Base-by-base conservation (phyloP, 1,139 yeast species). In the Suhomyces anneliseae region DNA sequence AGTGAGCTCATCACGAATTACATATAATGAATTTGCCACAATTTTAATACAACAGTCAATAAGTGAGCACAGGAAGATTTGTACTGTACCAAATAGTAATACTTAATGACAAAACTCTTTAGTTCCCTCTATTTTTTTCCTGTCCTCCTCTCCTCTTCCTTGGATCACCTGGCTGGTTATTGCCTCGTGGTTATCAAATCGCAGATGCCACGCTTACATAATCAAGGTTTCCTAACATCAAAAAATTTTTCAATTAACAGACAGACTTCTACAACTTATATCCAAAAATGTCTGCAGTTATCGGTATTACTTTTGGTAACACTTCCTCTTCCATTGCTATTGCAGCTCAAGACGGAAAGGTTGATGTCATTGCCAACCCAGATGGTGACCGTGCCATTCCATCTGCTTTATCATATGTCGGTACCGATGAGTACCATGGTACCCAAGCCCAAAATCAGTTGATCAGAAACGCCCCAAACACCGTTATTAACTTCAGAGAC, bases 331-430 rank as follows among this genome's bases (percentile, higher is more conserved):
- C 98, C 54, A 90, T 93, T 68, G 97, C 98, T 39, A 88, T 87
- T 65, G 90, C 92, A 57, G 82, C 86, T 48, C 72, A 77, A 63
- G 97, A 92, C 60, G 96, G 96, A 50, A 89, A 87, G 68, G 95
- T 90, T 52, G 97, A 93, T 64, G 96, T 93, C 55, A 93, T 93
- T 68, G 99, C 99, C 59, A 93, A 93, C 81, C 97, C 95, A 59
- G 99, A 93, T 65, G 99, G 99, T 68, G 99, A 95, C 72, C 90
- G 99, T 75, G 81, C 95, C 52, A 93, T 93, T 65, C 97, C 98
- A 54, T 87, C 98, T 26, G 88, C 88, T 48, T 78, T 93, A 54
- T 85, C 98, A 12, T 93, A 92, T 68, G 90, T 90, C 52, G 97
- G 95, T 54, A 85, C 81, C 47, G 98, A 93, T 67, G 99, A 93